Conservation (phyloP, 2,329 filamentous ascomycete genomes). For the Amauroascus verrucosus region DNA sequence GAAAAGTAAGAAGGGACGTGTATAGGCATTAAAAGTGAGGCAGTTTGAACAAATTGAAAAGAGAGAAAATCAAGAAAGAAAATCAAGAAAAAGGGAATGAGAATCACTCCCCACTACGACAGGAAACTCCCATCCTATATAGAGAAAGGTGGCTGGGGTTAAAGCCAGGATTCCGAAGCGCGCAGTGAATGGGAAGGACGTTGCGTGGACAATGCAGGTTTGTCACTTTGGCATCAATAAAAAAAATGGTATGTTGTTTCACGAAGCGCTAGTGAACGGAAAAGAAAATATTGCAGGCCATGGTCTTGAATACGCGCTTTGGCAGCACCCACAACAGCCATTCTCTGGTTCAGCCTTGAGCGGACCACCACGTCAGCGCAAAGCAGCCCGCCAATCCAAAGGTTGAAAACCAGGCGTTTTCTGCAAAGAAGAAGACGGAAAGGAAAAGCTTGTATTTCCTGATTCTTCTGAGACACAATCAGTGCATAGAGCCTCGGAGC, state of each 20-base stretch:
- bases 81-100: neutral
- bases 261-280: neutral
- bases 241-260: neutral
- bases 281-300: neutral
- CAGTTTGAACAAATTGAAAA: neutral
- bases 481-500: neutral
- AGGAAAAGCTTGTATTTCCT: neutral
- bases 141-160: neutral
- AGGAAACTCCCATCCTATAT: neutral
- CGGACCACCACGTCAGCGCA: neutral
- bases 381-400: neutral
- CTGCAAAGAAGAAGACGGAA: neutral
- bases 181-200: neutral
- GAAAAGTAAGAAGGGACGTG: neutral
- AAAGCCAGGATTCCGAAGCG: neutral
- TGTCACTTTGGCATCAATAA: conserved; percentile 6
- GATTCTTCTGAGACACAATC: neutral
- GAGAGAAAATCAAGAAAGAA: neutral
- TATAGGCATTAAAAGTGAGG: neutral
- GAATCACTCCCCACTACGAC: neutral
- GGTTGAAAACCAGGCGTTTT: neutral
- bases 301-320: neutral
- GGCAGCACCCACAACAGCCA: too few species aligned
- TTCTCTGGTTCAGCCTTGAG: too few species aligned
- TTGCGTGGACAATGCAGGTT: conserved; percentile 1